These are phyloP conservation scores for Pythium rishiriense DNA, from an alignment of 352 stramenopile species.

Conservation along the genomic window DNA sequence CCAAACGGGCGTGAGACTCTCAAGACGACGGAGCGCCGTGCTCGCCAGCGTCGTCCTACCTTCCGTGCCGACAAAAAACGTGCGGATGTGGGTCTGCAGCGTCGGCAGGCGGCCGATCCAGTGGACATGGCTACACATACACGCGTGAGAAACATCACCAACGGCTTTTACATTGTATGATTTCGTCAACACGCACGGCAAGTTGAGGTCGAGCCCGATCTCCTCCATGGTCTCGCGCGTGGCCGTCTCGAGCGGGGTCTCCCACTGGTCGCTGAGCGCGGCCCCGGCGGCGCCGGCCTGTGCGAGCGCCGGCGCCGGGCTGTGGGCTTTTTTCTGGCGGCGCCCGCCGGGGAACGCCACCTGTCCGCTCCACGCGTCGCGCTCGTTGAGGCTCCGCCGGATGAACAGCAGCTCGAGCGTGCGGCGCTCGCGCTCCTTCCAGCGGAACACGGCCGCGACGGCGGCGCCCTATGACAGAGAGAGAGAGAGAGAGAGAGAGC, in stretches of 20 bases:
- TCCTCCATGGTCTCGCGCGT: slow-evolving; percentile 81
- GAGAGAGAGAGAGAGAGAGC: background rate
- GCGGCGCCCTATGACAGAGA: slow-evolving; percentile 48
- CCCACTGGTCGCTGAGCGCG: slow-evolving; percentile 40
- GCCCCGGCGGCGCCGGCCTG: slow-evolving; percentile 30
- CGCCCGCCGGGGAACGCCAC: slow-evolving; percentile 78
- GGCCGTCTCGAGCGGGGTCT: slow-evolving; percentile 68
- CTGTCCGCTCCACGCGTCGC: slow-evolving; percentile 82
- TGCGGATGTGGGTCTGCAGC: slow-evolving; percentile 64
- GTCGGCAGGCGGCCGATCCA: slow-evolving; percentile 63
- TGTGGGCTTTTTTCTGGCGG: slow-evolving; percentile 52
- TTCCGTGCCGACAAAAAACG: slow-evolving; percentile 68
- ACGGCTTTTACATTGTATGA: background rate
- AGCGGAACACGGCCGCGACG: slow-evolving; percentile 80
- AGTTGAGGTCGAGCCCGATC: slow-evolving; percentile 71
- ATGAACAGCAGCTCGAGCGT: slow-evolving; percentile 80
- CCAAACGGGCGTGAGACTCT: too few relatives aligned
- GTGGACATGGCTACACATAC: slow-evolving; percentile 48
- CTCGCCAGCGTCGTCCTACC: slow-evolving; percentile 31
- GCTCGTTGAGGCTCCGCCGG: slow-evolving; percentile 67
- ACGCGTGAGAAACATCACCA: background rate
- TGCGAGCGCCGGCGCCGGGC: slow-evolving; percentile 26
- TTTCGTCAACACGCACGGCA: slow-evolving; percentile 34
- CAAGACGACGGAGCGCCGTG: too few relatives aligned
- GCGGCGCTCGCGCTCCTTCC: slow-evolving; percentile 60